These are phyloP conservation scores for Cyberlindnera mrakii DNA, from an alignment of 805 yeast species.

Conservation along the genomic window DNA sequence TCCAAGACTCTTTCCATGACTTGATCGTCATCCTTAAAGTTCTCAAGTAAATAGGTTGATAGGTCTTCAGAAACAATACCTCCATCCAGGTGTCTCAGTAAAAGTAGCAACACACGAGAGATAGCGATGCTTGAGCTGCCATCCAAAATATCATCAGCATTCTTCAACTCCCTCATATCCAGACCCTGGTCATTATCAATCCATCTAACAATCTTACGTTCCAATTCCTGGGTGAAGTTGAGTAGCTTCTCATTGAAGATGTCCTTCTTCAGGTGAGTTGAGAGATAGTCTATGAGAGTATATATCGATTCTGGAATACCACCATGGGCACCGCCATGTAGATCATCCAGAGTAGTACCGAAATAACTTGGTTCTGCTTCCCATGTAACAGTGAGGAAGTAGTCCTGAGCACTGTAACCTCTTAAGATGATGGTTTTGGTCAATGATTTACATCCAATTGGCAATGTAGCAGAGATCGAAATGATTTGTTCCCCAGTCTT, in stretches of 20 bases:
- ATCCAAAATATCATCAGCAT: slow-evolving; percentile 12
- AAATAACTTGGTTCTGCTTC: slow-evolving; percentile 21
- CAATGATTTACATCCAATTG: slow-evolving; percentile 22
- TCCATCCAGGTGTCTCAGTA: slow-evolving; percentile 32
- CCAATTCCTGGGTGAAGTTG: slow-evolving; percentile 19
- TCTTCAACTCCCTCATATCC: slow-evolving; percentile 8
- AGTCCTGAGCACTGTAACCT: slow-evolving; percentile 26
- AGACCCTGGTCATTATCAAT: slow-evolving; percentile 20
- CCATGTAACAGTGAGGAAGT: slow-evolving; percentile 25
- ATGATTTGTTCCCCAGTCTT: slow-evolving; percentile 19
- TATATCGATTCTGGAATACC: slow-evolving; percentile 29
- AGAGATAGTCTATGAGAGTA: slow-evolving; percentile 24
- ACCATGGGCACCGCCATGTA: slow-evolving; percentile 18
- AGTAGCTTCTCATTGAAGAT: slow-evolving; percentile 22
- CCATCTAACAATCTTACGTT: slow-evolving; percentile 15
- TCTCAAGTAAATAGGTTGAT: slow-evolving; percentile 19
- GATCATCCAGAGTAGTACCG: slow-evolving; percentile 27
- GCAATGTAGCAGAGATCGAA: slow-evolving; percentile 19
- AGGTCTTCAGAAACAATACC: slow-evolving; percentile 34
- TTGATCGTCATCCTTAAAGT: slow-evolving; percentile 21
- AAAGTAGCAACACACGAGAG: slow-evolving; percentile 22
- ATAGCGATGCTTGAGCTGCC: slow-evolving; percentile 23
- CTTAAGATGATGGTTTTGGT: slow-evolving; percentile 24
- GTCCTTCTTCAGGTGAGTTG: slow-evolving; percentile 19
- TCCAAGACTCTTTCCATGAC: slow-evolving; percentile 31